These are phyloP conservation scores for Paraconiothyrium sp. DNA, from an alignment of 2,329 filamentous ascomycete genomes.

Conservation along the genomic window DNA sequence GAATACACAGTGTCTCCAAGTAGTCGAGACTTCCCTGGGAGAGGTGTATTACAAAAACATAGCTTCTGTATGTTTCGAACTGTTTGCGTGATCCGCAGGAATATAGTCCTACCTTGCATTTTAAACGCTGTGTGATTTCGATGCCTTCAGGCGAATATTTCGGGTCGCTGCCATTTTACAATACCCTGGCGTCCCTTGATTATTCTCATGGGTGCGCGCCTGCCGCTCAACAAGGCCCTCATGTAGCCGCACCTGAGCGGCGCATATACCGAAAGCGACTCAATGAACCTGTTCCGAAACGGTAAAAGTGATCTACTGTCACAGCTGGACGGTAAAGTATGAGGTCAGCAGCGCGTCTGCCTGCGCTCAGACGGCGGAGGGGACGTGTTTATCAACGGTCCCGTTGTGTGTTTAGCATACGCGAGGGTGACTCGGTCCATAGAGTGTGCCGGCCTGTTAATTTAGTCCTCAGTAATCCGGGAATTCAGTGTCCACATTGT, in stretches of 20 bases:
- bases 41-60: too few species aligned
- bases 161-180: not conserved
- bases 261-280: not conserved
- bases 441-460: not conserved
- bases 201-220: too few species aligned
- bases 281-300: not conserved
- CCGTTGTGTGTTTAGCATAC: not conserved
- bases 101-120: not conserved
- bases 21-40: not conserved
- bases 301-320: not conserved
- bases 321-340: not conserved
- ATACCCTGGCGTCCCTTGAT: not conserved
- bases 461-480: conserved; percentile 60
- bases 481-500: conserved; percentile 68
- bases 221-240: not conserved
- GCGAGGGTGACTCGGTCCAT: not conserved
- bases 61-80: not conserved
- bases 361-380: not conserved
- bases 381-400: not conserved
- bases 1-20: not conserved
- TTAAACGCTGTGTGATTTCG: not conserved
- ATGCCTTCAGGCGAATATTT: not conserved
- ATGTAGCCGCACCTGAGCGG: not conserved
- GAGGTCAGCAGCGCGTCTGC: not conserved
- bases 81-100: not conserved